A percentile compares a stretch with the other conserved stretches of the same genome.
Conservation (phyloP, 306 rosid species). For the Alnus rubra region DNA sequence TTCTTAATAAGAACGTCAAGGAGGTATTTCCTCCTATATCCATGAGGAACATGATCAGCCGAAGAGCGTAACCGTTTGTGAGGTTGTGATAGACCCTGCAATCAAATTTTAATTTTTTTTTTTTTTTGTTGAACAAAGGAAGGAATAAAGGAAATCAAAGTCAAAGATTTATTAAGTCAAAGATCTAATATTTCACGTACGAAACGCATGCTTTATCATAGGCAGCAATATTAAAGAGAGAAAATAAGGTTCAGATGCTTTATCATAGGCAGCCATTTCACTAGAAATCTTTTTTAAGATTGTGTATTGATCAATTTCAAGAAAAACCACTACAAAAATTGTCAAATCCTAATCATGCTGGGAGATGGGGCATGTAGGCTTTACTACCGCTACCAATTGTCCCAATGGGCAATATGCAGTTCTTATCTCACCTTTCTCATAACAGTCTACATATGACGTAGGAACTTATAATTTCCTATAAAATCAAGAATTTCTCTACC, state of each 20-base stretch:
- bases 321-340: not conserved
- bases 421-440: not conserved
- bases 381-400: not conserved
- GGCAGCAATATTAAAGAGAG: not conserved
- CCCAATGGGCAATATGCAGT: not conserved
- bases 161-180: not conserved
- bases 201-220: too few relatives aligned
- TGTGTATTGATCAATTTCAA: not conserved
- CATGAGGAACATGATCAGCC: conserved; percentile 91
- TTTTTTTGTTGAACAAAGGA: not conserved
- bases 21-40: conserved; percentile 68
- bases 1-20: conserved; percentile 85
- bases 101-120: conserved; percentile 6
- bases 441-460: not conserved
- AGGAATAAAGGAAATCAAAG: not conserved
- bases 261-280: conserved; percentile 2
- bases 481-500: not conserved
- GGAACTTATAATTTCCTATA: not conserved
- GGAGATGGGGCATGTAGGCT: not conserved
- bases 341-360: not conserved
- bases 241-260: not conserved
- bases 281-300: not conserved
- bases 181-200: not conserved
- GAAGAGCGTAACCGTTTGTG: conserved; percentile 78
- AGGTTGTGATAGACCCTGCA: conserved; percentile 90